phyloP scores from a whole-genome alignment of 2,329 filamentous ascomycete species.

The Colletotrichum destructivum region DNA sequence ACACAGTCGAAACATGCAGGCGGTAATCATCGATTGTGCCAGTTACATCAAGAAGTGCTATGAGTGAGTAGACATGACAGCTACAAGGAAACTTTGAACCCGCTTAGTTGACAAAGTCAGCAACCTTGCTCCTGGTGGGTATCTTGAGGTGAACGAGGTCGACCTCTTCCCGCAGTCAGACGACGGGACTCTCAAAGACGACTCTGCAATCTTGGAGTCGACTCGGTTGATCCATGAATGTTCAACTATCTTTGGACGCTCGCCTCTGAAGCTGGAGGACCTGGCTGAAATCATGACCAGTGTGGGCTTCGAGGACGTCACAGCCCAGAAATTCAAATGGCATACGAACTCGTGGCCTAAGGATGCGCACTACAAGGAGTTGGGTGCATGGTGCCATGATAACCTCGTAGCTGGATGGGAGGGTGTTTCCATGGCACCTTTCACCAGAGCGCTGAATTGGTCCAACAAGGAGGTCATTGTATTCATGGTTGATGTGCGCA shows the following conservation, averaged over 20 bases:
- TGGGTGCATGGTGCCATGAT: conserved; percentile 48
- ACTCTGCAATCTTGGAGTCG: conserved; percentile 13
- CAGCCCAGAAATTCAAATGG: conserved; percentile 59
- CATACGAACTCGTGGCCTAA: conserved; percentile 64
- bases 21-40: conserved; percentile 41
- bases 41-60: conserved; percentile 42
- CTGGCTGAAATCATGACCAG: conserved; percentile 57
- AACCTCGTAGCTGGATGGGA: conserved; percentile 45
- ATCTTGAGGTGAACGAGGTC: conserved; percentile 60
- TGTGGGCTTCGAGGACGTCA: conserved; percentile 65
- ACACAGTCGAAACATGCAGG: conserved; percentile 43
- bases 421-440: conserved; percentile 47
- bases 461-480: conserved; percentile 44
- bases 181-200: conserved; percentile 54
- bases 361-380: conserved; percentile 62
- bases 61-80: conserved; percentile 8
- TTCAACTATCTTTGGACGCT: conserved; percentile 46
- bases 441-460: conserved; percentile 47
- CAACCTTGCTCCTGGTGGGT: conserved; percentile 59
- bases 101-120: conserved; percentile 1
- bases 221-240: not conserved
- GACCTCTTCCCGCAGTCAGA: conserved; percentile 55
- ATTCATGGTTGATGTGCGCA: conserved; percentile 46
- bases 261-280: conserved; percentile 45
- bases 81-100: not conserved